Evolutionary conservation across 805 yeast species (phyloP).

Genomic region (Suhomyces xylopsoci): DNA sequence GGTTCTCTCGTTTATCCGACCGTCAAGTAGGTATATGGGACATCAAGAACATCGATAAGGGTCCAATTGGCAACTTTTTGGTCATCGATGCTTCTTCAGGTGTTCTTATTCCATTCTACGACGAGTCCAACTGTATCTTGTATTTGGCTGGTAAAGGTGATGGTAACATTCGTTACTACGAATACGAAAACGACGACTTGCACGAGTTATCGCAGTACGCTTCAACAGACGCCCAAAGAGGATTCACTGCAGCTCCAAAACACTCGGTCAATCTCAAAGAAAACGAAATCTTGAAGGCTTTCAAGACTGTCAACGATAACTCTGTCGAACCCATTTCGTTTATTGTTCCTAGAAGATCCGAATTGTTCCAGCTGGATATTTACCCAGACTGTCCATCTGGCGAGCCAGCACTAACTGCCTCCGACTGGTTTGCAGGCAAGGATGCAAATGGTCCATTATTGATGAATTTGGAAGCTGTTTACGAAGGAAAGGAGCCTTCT

Average conservation of each 20-base stretch:
- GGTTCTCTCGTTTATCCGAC: slow-evolving; percentile 88
- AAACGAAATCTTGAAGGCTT: slow-evolving; percentile 79
- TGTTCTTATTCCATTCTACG: slow-evolving; percentile 87
- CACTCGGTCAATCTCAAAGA: slow-evolving; percentile 72
- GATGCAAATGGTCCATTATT: slow-evolving; percentile 79
- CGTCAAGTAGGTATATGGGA: slow-evolving; percentile 97
- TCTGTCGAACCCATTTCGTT: slow-evolving; percentile 89
- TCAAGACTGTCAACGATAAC: slow-evolving; percentile 83
- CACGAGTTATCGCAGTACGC: slow-evolving; percentile 84
- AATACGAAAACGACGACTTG: slow-evolving; percentile 79
- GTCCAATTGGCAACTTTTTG: slow-evolving; percentile 87
- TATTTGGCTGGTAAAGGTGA: slow-evolving; percentile 97
- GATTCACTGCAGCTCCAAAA: slow-evolving; percentile 88
- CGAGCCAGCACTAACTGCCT: slow-evolving; percentile 73
- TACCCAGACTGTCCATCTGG: slow-evolving; percentile 87
- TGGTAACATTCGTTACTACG: slow-evolving; percentile 93
- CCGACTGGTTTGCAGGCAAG: slow-evolving; percentile 79
- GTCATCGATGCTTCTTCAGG: slow-evolving; percentile 90
- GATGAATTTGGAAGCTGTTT: slow-evolving; percentile 70
- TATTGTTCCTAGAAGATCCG: slow-evolving; percentile 90
- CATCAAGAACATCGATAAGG: slow-evolving; percentile 63
- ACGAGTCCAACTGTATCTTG: slow-evolving; percentile 72
- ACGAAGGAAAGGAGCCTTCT: slow-evolving; percentile 66
- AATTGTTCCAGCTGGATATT: slow-evolving; percentile 87
- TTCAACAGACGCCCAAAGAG: slow-evolving; percentile 92